Evolutionary conservation across 2,329 filamentous ascomycete species (phyloP).

Genomic region (Colletotrichum theobromicola): DNA sequence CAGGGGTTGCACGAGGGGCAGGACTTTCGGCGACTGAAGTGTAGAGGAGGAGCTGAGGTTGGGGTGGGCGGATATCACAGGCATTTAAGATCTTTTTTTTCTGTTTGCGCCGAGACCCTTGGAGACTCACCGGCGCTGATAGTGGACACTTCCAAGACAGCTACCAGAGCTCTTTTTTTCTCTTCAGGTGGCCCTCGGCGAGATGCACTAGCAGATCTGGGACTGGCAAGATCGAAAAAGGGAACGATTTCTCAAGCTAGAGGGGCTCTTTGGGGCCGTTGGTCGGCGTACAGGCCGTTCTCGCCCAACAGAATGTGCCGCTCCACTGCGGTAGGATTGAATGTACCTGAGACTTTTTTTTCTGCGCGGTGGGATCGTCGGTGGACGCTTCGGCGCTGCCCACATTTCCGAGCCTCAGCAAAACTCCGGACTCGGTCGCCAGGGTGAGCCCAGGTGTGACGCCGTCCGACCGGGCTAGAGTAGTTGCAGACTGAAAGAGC

Average conservation of each 20-base stretch:
- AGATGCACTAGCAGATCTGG: conserved; percentile 13
- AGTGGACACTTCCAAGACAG: not conserved
- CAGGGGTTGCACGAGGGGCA: not conserved
- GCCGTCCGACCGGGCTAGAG: not conserved
- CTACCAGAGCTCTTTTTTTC: not conserved
- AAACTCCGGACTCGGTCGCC: conserved; percentile 13
- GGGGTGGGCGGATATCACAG: conserved; percentile 3
- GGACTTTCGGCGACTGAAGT: not conserved
- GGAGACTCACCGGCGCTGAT: not conserved
- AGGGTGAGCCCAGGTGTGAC: not conserved
- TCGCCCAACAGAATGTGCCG: conserved; percentile 8
- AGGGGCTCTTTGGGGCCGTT: not conserved
- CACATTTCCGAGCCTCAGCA: conserved; percentile 6
- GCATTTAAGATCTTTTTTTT: not conserved
- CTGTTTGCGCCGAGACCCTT: conserved; percentile 1
- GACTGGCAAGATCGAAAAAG: not conserved
- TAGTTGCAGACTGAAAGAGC: not conserved
- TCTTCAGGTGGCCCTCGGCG: not conserved
- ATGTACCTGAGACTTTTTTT: not conserved
- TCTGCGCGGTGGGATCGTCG: not conserved
- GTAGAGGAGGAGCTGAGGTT: not conserved
- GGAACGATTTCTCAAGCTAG: not conserved
- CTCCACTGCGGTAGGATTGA: not conserved
- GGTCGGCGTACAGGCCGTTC: not conserved
- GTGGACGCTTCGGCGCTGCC: not conserved